These are phyloP conservation scores for Rhamnella rubrinervis DNA, from an alignment of 331 rosid species.

Conservation along the genomic window DNA sequence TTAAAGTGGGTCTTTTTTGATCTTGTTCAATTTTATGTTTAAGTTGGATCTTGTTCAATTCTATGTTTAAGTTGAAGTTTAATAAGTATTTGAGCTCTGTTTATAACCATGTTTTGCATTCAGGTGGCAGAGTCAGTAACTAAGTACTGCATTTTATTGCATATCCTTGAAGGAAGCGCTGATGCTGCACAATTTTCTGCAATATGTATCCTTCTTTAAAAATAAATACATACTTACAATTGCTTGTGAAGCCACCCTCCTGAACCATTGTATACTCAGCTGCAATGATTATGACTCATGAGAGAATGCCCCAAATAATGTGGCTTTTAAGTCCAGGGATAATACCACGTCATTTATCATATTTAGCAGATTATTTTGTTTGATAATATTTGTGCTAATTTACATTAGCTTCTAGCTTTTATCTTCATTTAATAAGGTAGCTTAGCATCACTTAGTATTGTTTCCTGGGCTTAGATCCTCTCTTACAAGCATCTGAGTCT, in stretches of 20 bases:
- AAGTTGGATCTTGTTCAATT: conserved; percentile 18
- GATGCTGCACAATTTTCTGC: conserved; percentile 53
- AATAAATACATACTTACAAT: neutral
- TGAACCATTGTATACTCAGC: neutral
- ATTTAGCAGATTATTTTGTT: too few species aligned
- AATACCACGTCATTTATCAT: neutral
- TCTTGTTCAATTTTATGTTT: conserved; percentile 9
- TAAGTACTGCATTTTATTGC: conserved; percentile 52
- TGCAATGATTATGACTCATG: neutral
- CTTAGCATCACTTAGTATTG: too few species aligned
- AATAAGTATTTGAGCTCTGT: neutral
- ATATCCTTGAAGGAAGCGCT: conserved; percentile 44
- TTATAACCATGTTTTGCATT: conserved; percentile 1
- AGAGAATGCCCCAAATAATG: neutral
- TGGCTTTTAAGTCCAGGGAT: neutral
- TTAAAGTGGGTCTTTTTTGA: conserved; percentile 23
- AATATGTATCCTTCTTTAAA: conserved; percentile 48
- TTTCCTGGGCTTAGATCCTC: too few species aligned
- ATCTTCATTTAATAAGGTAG: too few species aligned
- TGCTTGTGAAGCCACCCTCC: neutral
- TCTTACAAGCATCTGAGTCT: too few species aligned
- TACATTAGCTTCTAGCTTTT: too few species aligned
- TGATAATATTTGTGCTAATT: too few species aligned
- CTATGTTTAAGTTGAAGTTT: neutral
- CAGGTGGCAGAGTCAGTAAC: conserved; percentile 52